Conservation (phyloP, 2,329 filamentous ascomycete genomes). For the Penicillium sp. region DNA sequence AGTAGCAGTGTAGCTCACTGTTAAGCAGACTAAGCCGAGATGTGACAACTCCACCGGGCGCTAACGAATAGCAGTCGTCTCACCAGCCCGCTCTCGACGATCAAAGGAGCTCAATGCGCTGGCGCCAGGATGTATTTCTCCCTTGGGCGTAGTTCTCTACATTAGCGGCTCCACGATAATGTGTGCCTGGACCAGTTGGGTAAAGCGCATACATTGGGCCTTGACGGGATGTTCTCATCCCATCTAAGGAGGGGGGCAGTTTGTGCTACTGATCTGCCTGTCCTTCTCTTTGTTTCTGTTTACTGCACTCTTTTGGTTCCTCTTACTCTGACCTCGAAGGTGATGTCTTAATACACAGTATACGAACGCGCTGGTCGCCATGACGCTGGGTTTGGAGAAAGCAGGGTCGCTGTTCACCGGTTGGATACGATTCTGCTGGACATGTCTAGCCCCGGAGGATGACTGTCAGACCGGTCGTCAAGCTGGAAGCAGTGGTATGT, state of each 20-base stretch:
- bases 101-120: conserved; percentile 9
- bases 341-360: conserved; percentile 28
- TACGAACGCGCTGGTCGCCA: conserved; percentile 34
- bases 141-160: conserved; percentile 13
- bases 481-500: conserved; percentile 10
- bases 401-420: conserved; percentile 39
- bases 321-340: conserved; percentile 21
- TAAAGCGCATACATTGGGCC: conserved; percentile 9
- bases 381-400: conserved; percentile 37
- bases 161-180: conserved; percentile 6
- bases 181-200: conserved; percentile 13
- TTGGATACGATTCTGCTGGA: conserved; percentile 42
- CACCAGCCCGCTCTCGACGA: conserved; percentile 13
- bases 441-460: conserved; percentile 32
- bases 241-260: conserved; percentile 8
- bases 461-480: conserved; percentile 22
- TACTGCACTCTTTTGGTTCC: conserved; percentile 5
- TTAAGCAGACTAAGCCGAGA: conserved; percentile 21
- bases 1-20: conserved; percentile 2
- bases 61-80: conserved; percentile 22
- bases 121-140: conserved; percentile 16
- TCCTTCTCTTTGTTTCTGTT: conserved; percentile 4
- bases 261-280: conserved; percentile 7
- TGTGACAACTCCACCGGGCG: conserved; percentile 26
- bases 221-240: conserved; percentile 12